phyloP scores from a whole-genome alignment of 2,329 filamentous ascomycete genomes.

The Fusarium sp. region DNA sequence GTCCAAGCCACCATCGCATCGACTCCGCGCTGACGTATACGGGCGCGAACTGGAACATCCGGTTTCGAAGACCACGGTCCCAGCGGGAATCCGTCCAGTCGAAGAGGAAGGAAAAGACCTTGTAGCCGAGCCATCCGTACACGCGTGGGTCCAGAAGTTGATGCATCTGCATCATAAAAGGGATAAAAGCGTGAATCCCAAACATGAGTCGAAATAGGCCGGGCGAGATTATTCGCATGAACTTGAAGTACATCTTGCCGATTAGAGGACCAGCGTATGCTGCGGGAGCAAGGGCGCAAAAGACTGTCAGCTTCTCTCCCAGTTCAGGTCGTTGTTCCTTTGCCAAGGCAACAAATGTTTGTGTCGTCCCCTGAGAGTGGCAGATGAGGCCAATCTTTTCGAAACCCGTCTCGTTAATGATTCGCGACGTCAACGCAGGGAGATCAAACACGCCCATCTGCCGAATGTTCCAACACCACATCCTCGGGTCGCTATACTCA shows the following conservation, averaged over 20 bases:
- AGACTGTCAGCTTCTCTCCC: constrained; percentile 85
- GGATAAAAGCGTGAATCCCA: constrained; percentile 93
- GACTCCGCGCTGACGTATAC: constrained; percentile 90
- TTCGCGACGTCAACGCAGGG: constrained; percentile 81
- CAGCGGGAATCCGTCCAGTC: constrained; percentile 87
- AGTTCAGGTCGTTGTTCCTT: constrained; percentile 91
- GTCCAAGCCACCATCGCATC: constrained; percentile 96
- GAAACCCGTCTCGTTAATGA: constrained; percentile 86
- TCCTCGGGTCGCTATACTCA: constrained; percentile 80
- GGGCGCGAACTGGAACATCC: constrained; percentile 93
- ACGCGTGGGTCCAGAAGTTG: constrained; percentile 70
- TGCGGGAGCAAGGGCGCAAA: constrained; percentile 90
- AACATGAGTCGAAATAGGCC: constrained; percentile 84
- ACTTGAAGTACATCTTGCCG: constrained; percentile 89
- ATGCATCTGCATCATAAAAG: constrained; percentile 91
- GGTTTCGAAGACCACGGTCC: constrained; percentile 82
- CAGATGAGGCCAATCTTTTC: constrained; percentile 84
- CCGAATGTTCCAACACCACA: constrained; percentile 97
- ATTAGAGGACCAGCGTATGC: constrained; percentile 91
- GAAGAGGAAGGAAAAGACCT: constrained; percentile 90
- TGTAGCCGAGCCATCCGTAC: constrained; percentile 87
- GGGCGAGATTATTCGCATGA: constrained; percentile 85
- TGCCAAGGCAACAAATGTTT: constrained; percentile 87
- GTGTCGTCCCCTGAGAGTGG: constrained; percentile 92
- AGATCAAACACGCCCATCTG: constrained; percentile 95